Percentiles rank a stretch among this genome's conserved stretches.
These are phyloP conservation scores for Ascochyta koolunga DNA, from an alignment of 2,329 filamentous ascomycete species.

Conservation along the genomic window DNA sequence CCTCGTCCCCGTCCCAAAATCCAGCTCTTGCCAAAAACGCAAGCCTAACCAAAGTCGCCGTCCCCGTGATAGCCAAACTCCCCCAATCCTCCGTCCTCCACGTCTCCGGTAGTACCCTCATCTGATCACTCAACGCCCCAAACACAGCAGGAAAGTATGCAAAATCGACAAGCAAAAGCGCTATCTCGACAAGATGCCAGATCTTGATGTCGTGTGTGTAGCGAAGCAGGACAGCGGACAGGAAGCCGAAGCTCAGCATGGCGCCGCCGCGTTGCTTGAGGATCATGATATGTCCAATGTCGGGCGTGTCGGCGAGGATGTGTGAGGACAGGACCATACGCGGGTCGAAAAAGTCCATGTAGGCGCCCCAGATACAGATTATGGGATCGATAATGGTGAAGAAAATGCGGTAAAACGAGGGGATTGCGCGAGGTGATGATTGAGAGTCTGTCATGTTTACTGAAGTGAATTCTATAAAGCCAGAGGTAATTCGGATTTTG, in stretches of 20 bases:
- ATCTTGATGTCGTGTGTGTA: conserved; percentile 30
- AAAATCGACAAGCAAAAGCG: conserved; percentile 28
- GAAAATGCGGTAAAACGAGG: conserved; percentile 32
- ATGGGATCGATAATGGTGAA: conserved; percentile 37
- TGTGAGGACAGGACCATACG: conserved; percentile 27
- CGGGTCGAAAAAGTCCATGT: conserved; percentile 35
- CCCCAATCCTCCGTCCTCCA: conserved; percentile 39
- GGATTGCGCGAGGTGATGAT: background rate
- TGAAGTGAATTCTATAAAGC: too few species aligned
- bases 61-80: conserved; percentile 39
- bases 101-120: conserved; percentile 14
- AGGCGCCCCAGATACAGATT: conserved; percentile 35
- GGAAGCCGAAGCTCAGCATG: conserved; percentile 36
- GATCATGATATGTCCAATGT: conserved; percentile 34
- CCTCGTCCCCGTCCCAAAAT: conserved; percentile 16
- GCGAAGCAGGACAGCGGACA: conserved; percentile 34
- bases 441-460: background rate
- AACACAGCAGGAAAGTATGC: conserved; percentile 29
- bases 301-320: conserved; percentile 22
- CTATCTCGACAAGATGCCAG: conserved; percentile 31
- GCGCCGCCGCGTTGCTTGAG: conserved; percentile 34
- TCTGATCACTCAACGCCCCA: conserved; percentile 23
- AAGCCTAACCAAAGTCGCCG: conserved; percentile 28
- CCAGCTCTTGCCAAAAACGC: conserved; percentile 29
- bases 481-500: too few species aligned